Conservation (phyloP, 1,284 basidiomycete genomes). For the Mycosarcoma mackinlayi region DNA sequence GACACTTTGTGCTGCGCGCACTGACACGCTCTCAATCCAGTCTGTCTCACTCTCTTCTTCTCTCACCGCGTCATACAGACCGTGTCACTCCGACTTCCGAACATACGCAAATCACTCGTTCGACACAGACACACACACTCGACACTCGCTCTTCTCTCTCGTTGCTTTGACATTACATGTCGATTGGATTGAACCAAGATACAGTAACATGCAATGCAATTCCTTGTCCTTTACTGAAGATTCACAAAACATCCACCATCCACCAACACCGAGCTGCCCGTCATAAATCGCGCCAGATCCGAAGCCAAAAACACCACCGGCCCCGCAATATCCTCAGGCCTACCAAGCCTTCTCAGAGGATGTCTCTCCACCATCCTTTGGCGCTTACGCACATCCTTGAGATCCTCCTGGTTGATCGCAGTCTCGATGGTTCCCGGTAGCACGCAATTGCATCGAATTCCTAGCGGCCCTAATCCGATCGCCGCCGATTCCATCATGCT, state of each 20-base stretch:
- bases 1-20: not conserved
- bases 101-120: not conserved
- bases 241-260: slow-evolving; percentile 84
- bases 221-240: slow-evolving; percentile 72
- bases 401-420: slow-evolving; percentile 80
- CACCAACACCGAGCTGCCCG: slow-evolving; percentile 77
- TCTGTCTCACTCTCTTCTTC: slow-evolving; percentile 1
- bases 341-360: slow-evolving; percentile 77
- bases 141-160: not conserved
- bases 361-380: slow-evolving; percentile 78
- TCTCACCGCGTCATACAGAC: slow-evolving; percentile 9
- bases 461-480: slow-evolving; percentile 79
- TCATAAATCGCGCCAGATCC: slow-evolving; percentile 79
- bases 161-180: too few species aligned
- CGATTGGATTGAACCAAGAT: too few species aligned
- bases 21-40: slow-evolving; percentile 5
- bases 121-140: not conserved
- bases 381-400: slow-evolving; percentile 75
- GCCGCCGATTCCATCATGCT: slow-evolving; percentile 85
- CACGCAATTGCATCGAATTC: slow-evolving; percentile 76
- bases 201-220: not conserved
- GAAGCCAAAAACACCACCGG: slow-evolving; percentile 81
- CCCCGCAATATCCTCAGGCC: slow-evolving; percentile 76
- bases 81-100: slow-evolving; percentile 6
- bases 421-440: slow-evolving; percentile 77